Conservation (phyloP, 768 basidiomycete species). For the Leccinum olivaceopallidum region DNA sequence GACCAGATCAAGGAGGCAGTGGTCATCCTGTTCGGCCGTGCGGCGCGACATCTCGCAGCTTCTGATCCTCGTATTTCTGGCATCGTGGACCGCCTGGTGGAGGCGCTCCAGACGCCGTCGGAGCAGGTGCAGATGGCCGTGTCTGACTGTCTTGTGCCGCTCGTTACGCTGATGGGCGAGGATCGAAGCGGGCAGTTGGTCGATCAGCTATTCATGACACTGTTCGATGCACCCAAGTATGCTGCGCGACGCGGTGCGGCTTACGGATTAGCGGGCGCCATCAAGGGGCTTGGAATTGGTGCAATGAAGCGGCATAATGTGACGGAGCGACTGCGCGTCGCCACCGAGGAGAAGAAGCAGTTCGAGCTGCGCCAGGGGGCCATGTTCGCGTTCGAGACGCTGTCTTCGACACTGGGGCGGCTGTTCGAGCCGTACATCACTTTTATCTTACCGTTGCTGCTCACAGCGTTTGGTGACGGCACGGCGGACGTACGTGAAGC, state of each 20-base stretch:
- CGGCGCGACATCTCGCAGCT: slow-evolving; percentile 82
- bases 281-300: slow-evolving; percentile 87
- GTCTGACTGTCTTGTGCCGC: slow-evolving; percentile 89
- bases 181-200: slow-evolving; percentile 52
- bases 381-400: slow-evolving; percentile 92
- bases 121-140: slow-evolving; percentile 98
- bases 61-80: slow-evolving; percentile 74
- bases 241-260: slow-evolving; percentile 95
- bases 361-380: slow-evolving; percentile 90
- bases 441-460: slow-evolving; percentile 78
- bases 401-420: slow-evolving; percentile 83
- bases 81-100: slow-evolving; percentile 84
- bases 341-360: slow-evolving; percentile 86
- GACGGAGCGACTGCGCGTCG: slow-evolving; percentile 67
- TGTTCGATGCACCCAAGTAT: slow-evolving; percentile 82
- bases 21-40: slow-evolving; percentile 90
- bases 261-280: slow-evolving; percentile 90
- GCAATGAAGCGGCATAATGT: slow-evolving; percentile 85
- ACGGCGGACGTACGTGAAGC: slow-evolving; percentile 90
- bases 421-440: slow-evolving; percentile 93
- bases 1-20: slow-evolving; percentile 95
- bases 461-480: slow-evolving; percentile 85
- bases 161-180: slow-evolving; percentile 68
- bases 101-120: slow-evolving; percentile 89
- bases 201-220: slow-evolving; percentile 72